A percentile compares a stretch with the other conserved stretches of the same genome.
Evolutionary conservation across 257 asterid species (phyloP).

Genomic region (Salvia splendens): DNA sequence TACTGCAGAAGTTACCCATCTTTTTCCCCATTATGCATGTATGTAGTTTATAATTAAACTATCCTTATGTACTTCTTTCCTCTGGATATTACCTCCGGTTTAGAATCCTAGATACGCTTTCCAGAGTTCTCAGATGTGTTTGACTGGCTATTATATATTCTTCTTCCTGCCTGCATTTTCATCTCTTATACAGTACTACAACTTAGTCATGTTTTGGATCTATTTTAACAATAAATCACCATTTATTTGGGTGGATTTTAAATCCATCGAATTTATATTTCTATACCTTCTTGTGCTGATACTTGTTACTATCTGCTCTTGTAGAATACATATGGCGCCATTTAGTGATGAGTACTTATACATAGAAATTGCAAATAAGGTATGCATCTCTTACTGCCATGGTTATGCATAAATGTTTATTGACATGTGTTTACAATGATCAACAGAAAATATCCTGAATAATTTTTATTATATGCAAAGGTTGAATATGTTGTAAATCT

Average conservation of each 20-base stretch:
- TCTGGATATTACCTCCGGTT: background rate
- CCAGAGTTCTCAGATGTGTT: background rate
- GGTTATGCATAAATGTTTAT: conserved; percentile 11
- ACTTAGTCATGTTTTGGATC: conserved; percentile 1
- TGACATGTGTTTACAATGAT: background rate
- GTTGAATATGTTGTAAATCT: conserved; percentile 20
- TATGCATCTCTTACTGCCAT: conserved; percentile 28
- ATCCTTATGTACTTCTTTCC: background rate
- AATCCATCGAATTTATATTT: background rate
- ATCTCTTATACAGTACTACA: conserved; percentile 12
- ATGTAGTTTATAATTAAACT: background rate
- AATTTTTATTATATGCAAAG: conserved; percentile 19
- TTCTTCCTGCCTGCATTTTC: conserved; percentile 11
- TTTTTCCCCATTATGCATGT: conserved; percentile 11
- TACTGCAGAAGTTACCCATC: background rate
- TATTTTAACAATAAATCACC: conserved; percentile 10
- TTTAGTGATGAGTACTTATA: conserved; percentile 90
- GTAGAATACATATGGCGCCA: conserved; percentile 99
- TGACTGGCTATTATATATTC: background rate
- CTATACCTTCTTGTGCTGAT: conserved; percentile 23
- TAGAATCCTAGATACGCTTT: background rate
- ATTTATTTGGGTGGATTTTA: background rate
- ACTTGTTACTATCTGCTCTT: conserved; percentile 36
- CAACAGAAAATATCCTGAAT: conserved; percentile 3
- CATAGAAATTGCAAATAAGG: conserved; percentile 94